Base-by-base conservation (phyloP, 2,329 filamentous ascomycete genomes). In the Drechslerella coelobrocha region DNA sequence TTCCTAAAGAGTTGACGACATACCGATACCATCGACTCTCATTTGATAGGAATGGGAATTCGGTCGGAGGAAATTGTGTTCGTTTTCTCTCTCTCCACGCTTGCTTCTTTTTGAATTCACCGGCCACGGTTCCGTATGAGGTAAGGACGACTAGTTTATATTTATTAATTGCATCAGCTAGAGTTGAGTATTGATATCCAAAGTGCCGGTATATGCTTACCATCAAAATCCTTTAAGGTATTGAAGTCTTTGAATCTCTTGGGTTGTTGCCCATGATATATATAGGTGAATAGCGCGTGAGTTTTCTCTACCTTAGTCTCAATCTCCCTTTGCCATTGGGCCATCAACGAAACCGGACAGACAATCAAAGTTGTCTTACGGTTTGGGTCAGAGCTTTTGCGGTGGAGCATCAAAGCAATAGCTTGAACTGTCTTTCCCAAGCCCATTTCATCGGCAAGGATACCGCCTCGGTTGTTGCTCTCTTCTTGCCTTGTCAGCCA, bases 391-490 rank as follows among this genome's bases (percentile, higher is more conserved):
- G 81, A 78, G 0, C 89, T 85, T n/a, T 83, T 87, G 4, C 87
- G 84, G 4, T 85, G 84, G 10, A 91, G 82, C 74, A 96, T 89
- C 45, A 96, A 83, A 2, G 92, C 85, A 21, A 97, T 82, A 3
- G 90, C 88, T 72, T 93, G 91, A 23, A 96, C 88, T 0, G 90
- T 93, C 79, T 94, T 93, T 6, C 90, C 90, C 9, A 93, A 81
- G 6, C 90, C 90, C 90, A 93, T 94, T 50, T 91, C 89, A 75
- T 91, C 89, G 0, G 88, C 89, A 23, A 92, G 81, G 61, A 93
- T 91, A 21, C 89, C 88, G 17, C 90, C 90, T 75, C 89, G 91
- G 57, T 87, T 86, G 1, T 81, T 83, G 7, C 89, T 86, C 62
- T 85, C 83, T 78, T 93, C 90, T 82, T 88, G 89, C 5, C 85